Conservation (phyloP, 176 grass and related monocot genomes). For the Rhynchospora breviuscula region DNA sequence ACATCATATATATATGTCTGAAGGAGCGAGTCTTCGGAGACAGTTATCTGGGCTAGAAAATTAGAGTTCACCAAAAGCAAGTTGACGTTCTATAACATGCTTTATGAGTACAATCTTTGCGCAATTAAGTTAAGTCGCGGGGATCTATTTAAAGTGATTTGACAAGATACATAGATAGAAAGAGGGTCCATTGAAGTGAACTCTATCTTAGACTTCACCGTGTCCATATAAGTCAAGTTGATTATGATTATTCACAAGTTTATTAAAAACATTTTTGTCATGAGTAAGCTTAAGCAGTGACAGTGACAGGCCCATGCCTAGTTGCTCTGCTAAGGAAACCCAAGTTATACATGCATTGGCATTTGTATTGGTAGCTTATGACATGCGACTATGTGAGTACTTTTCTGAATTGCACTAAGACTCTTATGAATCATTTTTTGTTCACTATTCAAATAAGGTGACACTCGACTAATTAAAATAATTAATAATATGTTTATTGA, state of each 20-base stretch:
- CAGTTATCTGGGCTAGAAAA: not conserved
- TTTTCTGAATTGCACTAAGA: not conserved
- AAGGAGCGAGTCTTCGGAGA: not conserved
- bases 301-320: not conserved
- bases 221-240: not conserved
- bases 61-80: not conserved
- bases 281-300: slow-evolving; percentile 4
- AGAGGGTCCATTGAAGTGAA: slow-evolving; percentile 3
- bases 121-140: too few relatives aligned
- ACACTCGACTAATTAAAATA: too few relatives aligned
- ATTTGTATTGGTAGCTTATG: not conserved
- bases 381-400: not conserved
- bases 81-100: not conserved
- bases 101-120: not conserved
- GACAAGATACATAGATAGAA: slow-evolving; percentile 20
- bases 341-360: not conserved
- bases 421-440: not conserved
- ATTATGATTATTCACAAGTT: slow-evolving; percentile 9
- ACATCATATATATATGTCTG: not conserved
- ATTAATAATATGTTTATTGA: not conserved
- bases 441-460: too few relatives aligned
- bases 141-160: not conserved
- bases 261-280: slow-evolving; percentile 6
- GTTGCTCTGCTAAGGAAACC: not conserved
- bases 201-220: slow-evolving; percentile 1